Percentiles rank a stretch among this genome's conserved stretches.
These are phyloP conservation scores for Niebla homalea DNA, from an alignment of 495 filamentous ascomycete species.

Conservation along the genomic window DNA sequence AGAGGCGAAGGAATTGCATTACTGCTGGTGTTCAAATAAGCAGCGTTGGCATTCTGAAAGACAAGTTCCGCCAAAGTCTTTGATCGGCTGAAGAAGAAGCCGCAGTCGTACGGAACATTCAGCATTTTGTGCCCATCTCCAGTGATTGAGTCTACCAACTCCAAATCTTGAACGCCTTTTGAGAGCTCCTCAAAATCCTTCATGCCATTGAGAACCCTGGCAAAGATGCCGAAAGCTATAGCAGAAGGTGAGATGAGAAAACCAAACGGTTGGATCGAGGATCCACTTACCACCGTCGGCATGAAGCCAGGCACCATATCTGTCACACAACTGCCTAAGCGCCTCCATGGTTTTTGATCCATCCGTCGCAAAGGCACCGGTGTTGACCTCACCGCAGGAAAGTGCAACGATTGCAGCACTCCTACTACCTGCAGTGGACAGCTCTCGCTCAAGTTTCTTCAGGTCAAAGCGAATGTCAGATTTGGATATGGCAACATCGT, in stretches of 20 bases:
- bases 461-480: conserved; percentile 56
- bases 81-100: conserved; percentile 70
- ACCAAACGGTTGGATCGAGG: too few species aligned
- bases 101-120: conserved; percentile 94
- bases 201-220: conserved; percentile 45
- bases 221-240: conserved; percentile 74
- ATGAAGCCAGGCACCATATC: conserved; percentile 75
- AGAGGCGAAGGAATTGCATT: conserved; percentile 60
- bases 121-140: conserved; percentile 83
- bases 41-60: conserved; percentile 76
- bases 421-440: conserved; percentile 29
- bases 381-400: conserved; percentile 84
- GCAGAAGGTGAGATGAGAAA: neutral
- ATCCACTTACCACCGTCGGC: conserved; percentile 54
- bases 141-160: conserved; percentile 74
- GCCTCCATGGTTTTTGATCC: conserved; percentile 44
- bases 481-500: conserved; percentile 37
- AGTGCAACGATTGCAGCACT: conserved; percentile 62
- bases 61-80: conserved; percentile 42
- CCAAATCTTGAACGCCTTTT: conserved; percentile 48
- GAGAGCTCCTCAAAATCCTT: conserved; percentile 46
- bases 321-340: conserved; percentile 56
- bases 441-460: conserved; percentile 37
- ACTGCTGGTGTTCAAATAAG: conserved; percentile 48
- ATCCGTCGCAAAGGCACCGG: conserved; percentile 63